A percentile compares a stretch with the other conserved stretches of the same genome.
Evolutionary conservation across 345 rosid genomes (phyloP).

Genomic region (Microcos paniculata): DNA sequence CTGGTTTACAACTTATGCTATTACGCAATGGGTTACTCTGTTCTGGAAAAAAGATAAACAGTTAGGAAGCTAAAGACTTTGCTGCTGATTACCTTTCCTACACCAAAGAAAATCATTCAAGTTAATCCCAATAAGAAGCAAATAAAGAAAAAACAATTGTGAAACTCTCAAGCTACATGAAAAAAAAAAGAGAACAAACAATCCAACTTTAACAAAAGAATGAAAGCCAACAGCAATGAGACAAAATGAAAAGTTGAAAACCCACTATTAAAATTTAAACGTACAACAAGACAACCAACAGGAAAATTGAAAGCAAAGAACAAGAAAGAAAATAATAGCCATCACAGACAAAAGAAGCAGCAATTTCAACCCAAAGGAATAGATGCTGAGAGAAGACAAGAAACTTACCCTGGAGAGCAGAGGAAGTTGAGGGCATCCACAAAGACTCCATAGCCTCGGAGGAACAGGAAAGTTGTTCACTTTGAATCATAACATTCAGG

Average conservation of each 20-base stretch:
- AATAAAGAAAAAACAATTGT: neutral
- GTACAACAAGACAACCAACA: neutral
- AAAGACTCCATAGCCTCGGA: slow-evolving; percentile 32
- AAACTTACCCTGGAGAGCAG: slow-evolving; percentile 35
- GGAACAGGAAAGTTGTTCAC: slow-evolving; percentile 31
- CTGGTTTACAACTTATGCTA: neutral
- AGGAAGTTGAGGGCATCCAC: slow-evolving; percentile 39
- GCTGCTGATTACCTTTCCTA: neutral
- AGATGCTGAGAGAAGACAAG: neutral
- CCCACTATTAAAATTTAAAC: neutral
- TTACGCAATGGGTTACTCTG: neutral
- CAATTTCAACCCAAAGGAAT: neutral
- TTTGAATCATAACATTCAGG: slow-evolving; percentile 26
- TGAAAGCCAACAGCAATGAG: neutral
- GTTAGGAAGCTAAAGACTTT: neutral
- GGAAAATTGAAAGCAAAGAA: slow-evolving; percentile 5
- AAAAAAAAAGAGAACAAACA: neutral
- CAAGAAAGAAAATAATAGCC: neutral
- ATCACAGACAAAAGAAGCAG: neutral
- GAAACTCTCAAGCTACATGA: neutral
- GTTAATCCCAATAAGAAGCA: neutral
- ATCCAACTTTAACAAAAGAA: neutral
- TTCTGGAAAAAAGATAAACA: neutral
- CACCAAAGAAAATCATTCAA: neutral
- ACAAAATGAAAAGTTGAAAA: too few species aligned